Base-by-base conservation (phyloP, 495 filamentous ascomycete species). In the Hamigera avellanea region DNA sequence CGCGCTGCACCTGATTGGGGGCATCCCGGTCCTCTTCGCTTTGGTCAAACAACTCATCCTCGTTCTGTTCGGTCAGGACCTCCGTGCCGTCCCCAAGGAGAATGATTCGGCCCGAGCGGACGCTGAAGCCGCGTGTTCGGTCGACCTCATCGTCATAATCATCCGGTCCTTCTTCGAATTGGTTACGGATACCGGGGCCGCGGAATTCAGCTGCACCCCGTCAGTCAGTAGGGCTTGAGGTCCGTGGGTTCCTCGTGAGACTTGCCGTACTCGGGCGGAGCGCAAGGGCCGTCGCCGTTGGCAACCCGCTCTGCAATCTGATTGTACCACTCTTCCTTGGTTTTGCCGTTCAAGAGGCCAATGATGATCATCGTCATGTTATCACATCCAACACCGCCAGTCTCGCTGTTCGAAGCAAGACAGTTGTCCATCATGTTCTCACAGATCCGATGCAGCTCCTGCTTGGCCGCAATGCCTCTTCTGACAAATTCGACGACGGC, bases 351-450 rank as follows among this genome's bases (percentile, higher is more conserved):
- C 37, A 98, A 75, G 50, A 98, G 75, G 43, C 80, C 91, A 54
- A 98, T 69, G 45, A 98, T 67, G 48, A 80, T 71, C 83, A 96
- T 95, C 45, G 91, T 98, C 91, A 98, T 98, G 68, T 98, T 98
- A 63, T 98, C 91, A 62, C 91, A 98, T 42, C 91, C 91, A 33
- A 98, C 91, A 30, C 91, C 91, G 21, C 91, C 91, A 28, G 91
- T 96, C 61, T 98, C 93, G 48, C 87, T 91, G 70, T 91, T 95
- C 35, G 86, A 87, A 19, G 91, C 84, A 37, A 96, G 73, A 56
- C 91, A 98, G 63, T 96, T 98, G 67, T 96, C 88, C 91, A 98
- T 98, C 86, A 98, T 93, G 67, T 98, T 98, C 67, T 98, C 91
- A 61, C 87, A 94, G 50, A 98, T 95, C 50, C 80, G 78, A 33